These are phyloP conservation scores for Calonectria pteridis DNA, from an alignment of 2,329 filamentous ascomycete genomes.

Conservation along the genomic window DNA sequence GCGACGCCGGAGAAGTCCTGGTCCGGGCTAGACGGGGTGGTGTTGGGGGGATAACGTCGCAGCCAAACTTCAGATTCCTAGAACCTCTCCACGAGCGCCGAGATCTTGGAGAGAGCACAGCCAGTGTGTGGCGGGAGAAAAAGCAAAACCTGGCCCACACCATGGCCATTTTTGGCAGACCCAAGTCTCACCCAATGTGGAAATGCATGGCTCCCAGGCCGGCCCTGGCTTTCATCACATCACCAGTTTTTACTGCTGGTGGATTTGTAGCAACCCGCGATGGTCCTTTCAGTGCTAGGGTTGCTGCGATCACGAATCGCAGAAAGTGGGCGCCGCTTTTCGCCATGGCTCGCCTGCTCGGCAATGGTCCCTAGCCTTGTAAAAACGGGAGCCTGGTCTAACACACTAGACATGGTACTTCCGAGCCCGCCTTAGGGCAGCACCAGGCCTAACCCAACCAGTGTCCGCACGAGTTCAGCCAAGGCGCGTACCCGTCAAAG, in stretches of 20 bases:
- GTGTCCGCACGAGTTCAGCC: not conserved
- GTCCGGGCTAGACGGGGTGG: not conserved
- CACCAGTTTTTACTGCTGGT: not conserved
- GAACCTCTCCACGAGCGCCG: not conserved
- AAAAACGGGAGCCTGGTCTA: not conserved
- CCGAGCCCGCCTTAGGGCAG: constrained; percentile 3
- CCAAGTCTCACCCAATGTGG: constrained; percentile 5
- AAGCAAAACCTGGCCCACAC: constrained; percentile 21
- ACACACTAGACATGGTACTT: not conserved
- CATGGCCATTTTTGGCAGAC: not conserved
- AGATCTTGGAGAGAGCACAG: not conserved
- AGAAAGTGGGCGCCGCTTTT: constrained; percentile 1
- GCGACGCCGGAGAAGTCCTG: constrained; percentile 9
- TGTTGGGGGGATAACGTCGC: constrained; percentile 2
- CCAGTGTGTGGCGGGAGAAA: not conserved
- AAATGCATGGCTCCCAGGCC: not conserved
- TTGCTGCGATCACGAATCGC: constrained; percentile 1
- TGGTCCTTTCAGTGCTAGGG: not conserved
- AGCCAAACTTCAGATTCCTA: not conserved
- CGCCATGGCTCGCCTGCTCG: not conserved
- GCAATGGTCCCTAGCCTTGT: not conserved
- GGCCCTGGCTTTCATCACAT: not conserved
- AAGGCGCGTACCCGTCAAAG: not conserved
- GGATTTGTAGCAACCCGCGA: not conserved
- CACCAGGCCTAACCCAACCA: not conserved